A percentile compares a stretch with the other conserved stretches of the same genome.
Evolutionary conservation across 495 filamentous ascomycete species (phyloP).

Genomic region (Hapsidospora chrysogenum): DNA sequence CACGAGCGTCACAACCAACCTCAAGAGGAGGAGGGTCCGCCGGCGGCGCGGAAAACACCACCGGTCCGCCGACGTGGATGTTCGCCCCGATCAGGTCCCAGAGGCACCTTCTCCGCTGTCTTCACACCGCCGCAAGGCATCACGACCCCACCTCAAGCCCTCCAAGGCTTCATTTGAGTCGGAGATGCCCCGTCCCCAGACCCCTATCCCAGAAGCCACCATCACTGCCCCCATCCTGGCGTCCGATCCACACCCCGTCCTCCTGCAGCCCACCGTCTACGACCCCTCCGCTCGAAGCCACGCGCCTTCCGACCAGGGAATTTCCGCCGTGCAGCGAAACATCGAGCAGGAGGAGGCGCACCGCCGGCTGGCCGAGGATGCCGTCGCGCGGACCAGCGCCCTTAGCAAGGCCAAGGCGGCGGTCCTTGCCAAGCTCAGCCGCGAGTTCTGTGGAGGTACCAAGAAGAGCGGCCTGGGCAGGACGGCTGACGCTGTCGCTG

Average conservation of each 20-base stretch:
- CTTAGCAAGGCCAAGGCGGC: slow-evolving; percentile 25
- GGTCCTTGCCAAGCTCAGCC: slow-evolving; percentile 25
- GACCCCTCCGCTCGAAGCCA: slow-evolving; percentile 19
- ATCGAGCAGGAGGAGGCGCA: slow-evolving; percentile 19
- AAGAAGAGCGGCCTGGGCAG: neutral
- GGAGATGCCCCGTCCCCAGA: neutral
- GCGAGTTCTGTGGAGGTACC: slow-evolving; percentile 15
- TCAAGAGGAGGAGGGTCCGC: slow-evolving; percentile 28
- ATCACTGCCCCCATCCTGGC: slow-evolving; percentile 33
- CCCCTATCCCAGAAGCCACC: slow-evolving; percentile 8
- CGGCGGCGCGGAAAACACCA: slow-evolving; percentile 22
- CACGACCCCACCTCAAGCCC: slow-evolving; percentile 1
- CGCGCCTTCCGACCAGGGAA: slow-evolving; percentile 12
- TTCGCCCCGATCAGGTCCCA: slow-evolving; percentile 4
- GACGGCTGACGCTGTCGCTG: slow-evolving; percentile 2
- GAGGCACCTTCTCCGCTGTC: slow-evolving; percentile 4
- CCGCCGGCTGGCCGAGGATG: slow-evolving; percentile 20
- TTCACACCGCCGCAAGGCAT: slow-evolving; percentile 1
- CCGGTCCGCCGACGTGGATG: slow-evolving; percentile 4
- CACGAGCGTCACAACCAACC: slow-evolving; percentile 24
- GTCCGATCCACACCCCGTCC: slow-evolving; percentile 20
- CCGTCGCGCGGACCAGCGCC: slow-evolving; percentile 21
- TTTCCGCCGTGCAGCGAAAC: slow-evolving; percentile 23
- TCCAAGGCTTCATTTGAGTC: neutral
- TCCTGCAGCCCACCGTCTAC: slow-evolving; percentile 28